A percentile compares a stretch with the other conserved stretches of the same genome.
Evolutionary conservation across 164 flowering plant genomes (phyloP).

Genomic region (Platanus orientalis): DNA sequence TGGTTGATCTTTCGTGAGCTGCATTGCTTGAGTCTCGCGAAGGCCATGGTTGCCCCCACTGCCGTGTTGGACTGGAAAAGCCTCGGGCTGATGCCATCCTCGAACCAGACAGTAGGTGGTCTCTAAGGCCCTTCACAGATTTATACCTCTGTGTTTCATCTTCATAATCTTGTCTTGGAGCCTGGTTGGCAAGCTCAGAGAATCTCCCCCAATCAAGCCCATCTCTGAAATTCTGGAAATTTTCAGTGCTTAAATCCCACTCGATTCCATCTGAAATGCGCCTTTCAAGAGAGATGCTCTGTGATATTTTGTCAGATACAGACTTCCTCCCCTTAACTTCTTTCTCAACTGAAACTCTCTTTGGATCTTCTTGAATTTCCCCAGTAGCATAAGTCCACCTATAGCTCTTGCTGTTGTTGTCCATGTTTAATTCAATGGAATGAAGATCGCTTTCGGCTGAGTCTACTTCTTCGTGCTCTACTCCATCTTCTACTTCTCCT

Average conservation of each 20-base stretch:
- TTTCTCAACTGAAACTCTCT: slow-evolving; percentile 30
- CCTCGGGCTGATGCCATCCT: slow-evolving; percentile 36
- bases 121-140: slow-evolving; percentile 48
- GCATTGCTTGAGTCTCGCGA: slow-evolving; percentile 33
- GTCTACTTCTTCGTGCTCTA: slow-evolving; percentile 54
- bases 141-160: slow-evolving; percentile 49
- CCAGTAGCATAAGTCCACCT: slow-evolving; percentile 43
- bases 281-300: slow-evolving; percentile 51
- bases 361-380: slow-evolving; percentile 24
- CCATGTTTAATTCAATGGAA: slow-evolving; percentile 71
- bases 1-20: slow-evolving; percentile 36
- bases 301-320: slow-evolving; percentile 33
- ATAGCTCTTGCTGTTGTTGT: slow-evolving; percentile 42
- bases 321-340: slow-evolving; percentile 53
- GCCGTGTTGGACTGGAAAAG: slow-evolving; percentile 45
- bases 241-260: slow-evolving; percentile 40
- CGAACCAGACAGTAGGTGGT: slow-evolving; percentile 45
- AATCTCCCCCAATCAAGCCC: slow-evolving; percentile 30
- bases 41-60: slow-evolving; percentile 39
- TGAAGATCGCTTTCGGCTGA: slow-evolving; percentile 76
- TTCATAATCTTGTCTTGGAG: slow-evolving; percentile 29
- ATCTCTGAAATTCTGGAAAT: slow-evolving; percentile 23
- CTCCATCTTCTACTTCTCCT: slow-evolving; percentile 31
- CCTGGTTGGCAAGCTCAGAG: slow-evolving; percentile 32
- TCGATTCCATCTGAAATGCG: slow-evolving; percentile 63